Evolutionary conservation across 73 alveolate genomes (phyloP).

Genomic region (Breviolum minutum): DNA sequence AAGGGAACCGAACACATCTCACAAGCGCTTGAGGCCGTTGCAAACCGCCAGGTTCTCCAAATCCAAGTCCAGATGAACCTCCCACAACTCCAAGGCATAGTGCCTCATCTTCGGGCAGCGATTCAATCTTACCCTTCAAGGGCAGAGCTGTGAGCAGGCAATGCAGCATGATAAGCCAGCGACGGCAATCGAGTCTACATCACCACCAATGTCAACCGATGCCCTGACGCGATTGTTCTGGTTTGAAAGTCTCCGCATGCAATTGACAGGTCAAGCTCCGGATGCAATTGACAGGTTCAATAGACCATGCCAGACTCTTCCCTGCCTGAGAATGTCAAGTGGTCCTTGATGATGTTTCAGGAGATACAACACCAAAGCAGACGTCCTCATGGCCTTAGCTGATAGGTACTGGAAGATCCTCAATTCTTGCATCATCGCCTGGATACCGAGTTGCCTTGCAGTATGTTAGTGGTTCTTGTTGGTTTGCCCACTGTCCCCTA

Average conservation of each 20-base stretch:
- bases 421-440: neutral
- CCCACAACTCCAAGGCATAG: conserved; percentile 82
- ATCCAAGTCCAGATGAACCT: conserved; percentile 51
- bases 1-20: neutral
- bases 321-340: conserved; percentile 81
- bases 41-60: conserved; percentile 62
- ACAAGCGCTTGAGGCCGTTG: neutral
- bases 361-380: conserved; percentile 44
- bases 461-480: too few relatives aligned
- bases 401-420: neutral
- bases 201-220: conserved; percentile 81
- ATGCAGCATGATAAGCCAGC: neutral
- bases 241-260: too few relatives aligned
- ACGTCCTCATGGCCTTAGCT: conserved; percentile 57
- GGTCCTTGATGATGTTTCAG: conserved; percentile 74
- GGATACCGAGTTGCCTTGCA: neutral
- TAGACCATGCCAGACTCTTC: too few relatives aligned
- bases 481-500: too few relatives aligned
- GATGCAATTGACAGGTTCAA: too few relatives aligned
- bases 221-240: conserved; percentile 3
- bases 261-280: too few relatives aligned
- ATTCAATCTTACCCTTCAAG: neutral
- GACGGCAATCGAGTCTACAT: conserved; percentile 66
- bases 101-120: neutral
- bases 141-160: neutral